Base-by-base conservation (phyloP, 768 basidiomycete genomes). In the Collybiopsis luxurians region DNA sequence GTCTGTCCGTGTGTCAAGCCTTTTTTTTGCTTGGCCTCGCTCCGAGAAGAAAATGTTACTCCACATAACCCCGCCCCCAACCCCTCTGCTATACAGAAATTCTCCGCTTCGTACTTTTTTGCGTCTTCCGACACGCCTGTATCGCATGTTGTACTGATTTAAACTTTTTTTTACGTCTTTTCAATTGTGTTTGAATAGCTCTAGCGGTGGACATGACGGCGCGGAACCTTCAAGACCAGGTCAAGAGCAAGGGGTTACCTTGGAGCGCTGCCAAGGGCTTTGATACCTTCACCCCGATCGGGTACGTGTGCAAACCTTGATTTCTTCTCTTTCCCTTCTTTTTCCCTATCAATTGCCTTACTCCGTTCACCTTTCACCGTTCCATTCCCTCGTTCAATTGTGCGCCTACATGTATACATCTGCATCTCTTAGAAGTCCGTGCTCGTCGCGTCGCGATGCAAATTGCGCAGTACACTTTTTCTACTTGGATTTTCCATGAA, bases 231-330 rank as follows among this genome's bases (percentile, higher is more conserved):
- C 97, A 99, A 70, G 90, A 97, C 55, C 85, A 85, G 47, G 92
- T 92, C 48, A 96, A 96, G 76, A 90, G 89, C 66, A 87, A 85
- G 49, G 93, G 97, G 10, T 79, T 98, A n/a, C 97, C 97, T 1
- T 99, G 97, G 97, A 86, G 88, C n/a, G 81, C 95, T 11, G 92
- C 88, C 2, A 98, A 99, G 71, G 96, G 96, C 1, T 97, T 98
- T 63, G 96, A 99, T 69, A 95, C 94, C 0, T 98, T 95, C 74
- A 93, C 91, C 4, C 95, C 95, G 2, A 81, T 96, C 60, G 88
- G 94, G 93, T 92, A 65, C 40, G 70, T 67, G 13, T 43, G 21
- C 17, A n/a, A 40, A 17, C 19, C 5, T n/a, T 23, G 30, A 54
- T 55, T 36, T 54, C 34, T 63, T 55, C 52, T 19, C 31, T 48